These are phyloP conservation scores for Boletus bicolor DNA, from an alignment of 768 basidiomycete genomes.

Conservation along the genomic window DNA sequence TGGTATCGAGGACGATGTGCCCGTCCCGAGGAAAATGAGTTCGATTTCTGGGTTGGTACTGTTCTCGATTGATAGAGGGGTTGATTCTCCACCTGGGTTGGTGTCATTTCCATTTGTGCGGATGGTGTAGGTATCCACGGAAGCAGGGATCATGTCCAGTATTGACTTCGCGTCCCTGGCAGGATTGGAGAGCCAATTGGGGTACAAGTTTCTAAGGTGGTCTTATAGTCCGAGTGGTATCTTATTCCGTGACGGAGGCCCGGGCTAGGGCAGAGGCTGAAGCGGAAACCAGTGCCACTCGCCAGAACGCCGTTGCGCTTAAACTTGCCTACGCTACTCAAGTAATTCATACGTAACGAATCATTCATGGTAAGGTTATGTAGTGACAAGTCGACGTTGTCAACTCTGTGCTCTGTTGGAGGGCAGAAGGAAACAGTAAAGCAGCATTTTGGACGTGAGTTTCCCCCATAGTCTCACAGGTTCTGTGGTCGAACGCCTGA, in stretches of 20 bases:
- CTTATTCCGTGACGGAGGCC: neutral
- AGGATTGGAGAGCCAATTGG: neutral
- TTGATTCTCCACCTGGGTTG: neutral
- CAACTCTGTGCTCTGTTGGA: too few species aligned
- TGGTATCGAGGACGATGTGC: conserved; percentile 73
- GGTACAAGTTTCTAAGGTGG: too few species aligned
- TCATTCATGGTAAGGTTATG: too few species aligned
- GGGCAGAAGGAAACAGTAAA: neutral
- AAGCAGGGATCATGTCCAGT: neutral
- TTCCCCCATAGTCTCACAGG: neutral
- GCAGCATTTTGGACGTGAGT: neutral
- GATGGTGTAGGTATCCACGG: neutral
- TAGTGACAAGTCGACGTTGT: too few species aligned
- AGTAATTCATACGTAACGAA: neutral
- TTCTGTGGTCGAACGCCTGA: neutral
- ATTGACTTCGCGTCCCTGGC: neutral
- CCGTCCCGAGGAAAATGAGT: conserved; percentile 81
- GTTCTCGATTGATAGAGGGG: neutral
- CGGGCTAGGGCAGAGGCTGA: neutral
- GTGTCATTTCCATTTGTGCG: neutral
- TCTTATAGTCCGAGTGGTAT: neutral
- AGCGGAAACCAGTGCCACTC: neutral
- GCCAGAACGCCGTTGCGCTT: too few species aligned
- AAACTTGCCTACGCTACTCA: too few species aligned
- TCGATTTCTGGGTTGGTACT: conserved; percentile 38